Evolutionary conservation across 306 rosid species (phyloP), one percentile per base, ranked within the genome.

Genomic region (Glycyrrhiza uralensis): DNA sequence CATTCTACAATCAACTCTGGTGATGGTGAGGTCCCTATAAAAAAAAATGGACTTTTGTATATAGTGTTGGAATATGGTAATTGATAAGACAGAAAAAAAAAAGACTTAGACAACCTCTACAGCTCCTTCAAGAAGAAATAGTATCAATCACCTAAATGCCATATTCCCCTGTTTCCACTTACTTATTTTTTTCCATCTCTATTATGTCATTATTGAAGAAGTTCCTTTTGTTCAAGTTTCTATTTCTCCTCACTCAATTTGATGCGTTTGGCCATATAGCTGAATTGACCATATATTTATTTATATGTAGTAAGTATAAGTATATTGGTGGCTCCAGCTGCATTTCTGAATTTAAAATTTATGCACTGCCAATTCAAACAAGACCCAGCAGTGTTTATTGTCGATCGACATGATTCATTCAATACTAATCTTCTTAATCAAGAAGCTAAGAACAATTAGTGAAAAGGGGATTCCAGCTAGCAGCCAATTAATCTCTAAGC

Each of bases 251-350:
- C 39, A 20, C 13, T 20, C 44, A 38, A 36, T 36, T 36, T 70
- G 30, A 68, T 13, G 19, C 30, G 52, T 30, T 42, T 57, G 56
- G 57, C 13, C 29, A 38, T 39, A 32, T 39, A 32, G 14, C 56
- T 7, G 9, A 47, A 73, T 22, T 73, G 52, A 35, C 42, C 35
- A 73, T 9, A 18, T 44, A 46, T 12, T 15, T 35, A 7, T 42
- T 14, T 52, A 52, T 12, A 29, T 56, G 19, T 4, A 51, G 15
- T n/a, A n/a, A n/a, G n/a, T n/a, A n/a, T 15, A n/a, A 45, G 1
- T 26, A 38, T 41, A 50, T 23, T 10, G 41, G 19, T 64, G 74
- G 62, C 45, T 54, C 78, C 74, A 71, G 69, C 73, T 51, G 23
- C 74, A 66, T 54, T 32, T 44, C 33, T 19, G 6, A 12, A 57